These are phyloP conservation scores for Nicotiana otophora DNA, from an alignment of 257 asterid species.

Conservation along the genomic window DNA sequence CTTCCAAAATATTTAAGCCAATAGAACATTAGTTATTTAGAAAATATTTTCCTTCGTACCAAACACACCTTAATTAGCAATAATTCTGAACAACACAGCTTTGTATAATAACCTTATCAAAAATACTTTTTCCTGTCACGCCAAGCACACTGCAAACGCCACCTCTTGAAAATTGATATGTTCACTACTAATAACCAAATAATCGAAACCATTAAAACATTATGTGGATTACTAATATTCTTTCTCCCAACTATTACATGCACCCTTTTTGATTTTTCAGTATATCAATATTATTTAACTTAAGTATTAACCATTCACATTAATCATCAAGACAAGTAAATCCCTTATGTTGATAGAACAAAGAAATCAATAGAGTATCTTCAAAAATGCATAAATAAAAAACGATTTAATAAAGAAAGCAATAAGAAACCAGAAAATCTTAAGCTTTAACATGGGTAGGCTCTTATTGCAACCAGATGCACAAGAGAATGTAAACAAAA, in stretches of 20 bases:
- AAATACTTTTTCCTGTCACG: not conserved
- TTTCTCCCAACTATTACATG: not conserved
- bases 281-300: not conserved
- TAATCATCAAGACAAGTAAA: not conserved
- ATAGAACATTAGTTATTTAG: too few species aligned
- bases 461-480: not conserved
- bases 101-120: not conserved
- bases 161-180: not conserved
- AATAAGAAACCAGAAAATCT: not conserved
- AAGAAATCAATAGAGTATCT: not conserved
- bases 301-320: not conserved
- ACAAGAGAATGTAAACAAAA: not conserved
- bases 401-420: not conserved
- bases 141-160: not conserved
- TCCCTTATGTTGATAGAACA: not conserved
- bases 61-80: not conserved
- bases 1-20: too few species aligned
- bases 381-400: not conserved
- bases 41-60: too few species aligned
- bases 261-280: not conserved
- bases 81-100: not conserved
- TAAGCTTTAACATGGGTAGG: too few species aligned
- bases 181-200: not conserved
- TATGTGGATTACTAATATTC: not conserved
- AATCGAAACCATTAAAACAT: not conserved